phyloP scores from a whole-genome alignment of 495 filamentous ascomycete genomes.

The Aspergillus campestris region DNA sequence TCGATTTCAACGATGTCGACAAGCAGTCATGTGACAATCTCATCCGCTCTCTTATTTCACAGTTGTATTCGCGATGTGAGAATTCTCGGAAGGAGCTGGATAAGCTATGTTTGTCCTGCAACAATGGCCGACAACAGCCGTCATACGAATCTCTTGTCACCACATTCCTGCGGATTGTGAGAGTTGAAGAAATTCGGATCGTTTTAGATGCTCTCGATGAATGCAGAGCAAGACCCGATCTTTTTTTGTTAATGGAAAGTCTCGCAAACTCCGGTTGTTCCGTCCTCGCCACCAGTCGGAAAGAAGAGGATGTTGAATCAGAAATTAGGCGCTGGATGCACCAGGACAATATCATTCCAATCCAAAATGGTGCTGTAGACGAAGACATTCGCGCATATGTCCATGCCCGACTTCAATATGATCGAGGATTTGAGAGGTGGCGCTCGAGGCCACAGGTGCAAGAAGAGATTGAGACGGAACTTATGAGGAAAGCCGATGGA shows the following conservation, averaged over 20 bases:
- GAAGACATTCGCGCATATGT: constrained; percentile 19
- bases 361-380: constrained; percentile 7
- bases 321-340: constrained; percentile 21
- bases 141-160: constrained; percentile 1
- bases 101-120: constrained; percentile 5
- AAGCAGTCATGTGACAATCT: constrained; percentile 12
- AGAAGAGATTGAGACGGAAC: constrained; percentile 15
- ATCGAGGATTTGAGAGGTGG: constrained; percentile 13
- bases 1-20: constrained; percentile 21
- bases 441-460: constrained; percentile 4
- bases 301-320: constrained; percentile 19
- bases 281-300: constrained; percentile 16
- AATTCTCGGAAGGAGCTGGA: constrained; percentile 2
- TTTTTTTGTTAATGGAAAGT: constrained; percentile 10
- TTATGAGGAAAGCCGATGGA: constrained; percentile 23
- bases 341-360: background rate
- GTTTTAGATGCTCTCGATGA: constrained; percentile 29
- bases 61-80: constrained; percentile 10
- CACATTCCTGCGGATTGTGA: constrained; percentile 4
- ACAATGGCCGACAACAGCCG: constrained; percentile 8
- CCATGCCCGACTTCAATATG: constrained; percentile 2
- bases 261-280: constrained; percentile 6
- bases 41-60: constrained; percentile 18
- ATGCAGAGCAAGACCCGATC: constrained; percentile 9
- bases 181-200: constrained; percentile 12